Base-by-base conservation (phyloP, 1,284 basidiomycete species). In the Cutaneotrichosporon sp. region DNA sequence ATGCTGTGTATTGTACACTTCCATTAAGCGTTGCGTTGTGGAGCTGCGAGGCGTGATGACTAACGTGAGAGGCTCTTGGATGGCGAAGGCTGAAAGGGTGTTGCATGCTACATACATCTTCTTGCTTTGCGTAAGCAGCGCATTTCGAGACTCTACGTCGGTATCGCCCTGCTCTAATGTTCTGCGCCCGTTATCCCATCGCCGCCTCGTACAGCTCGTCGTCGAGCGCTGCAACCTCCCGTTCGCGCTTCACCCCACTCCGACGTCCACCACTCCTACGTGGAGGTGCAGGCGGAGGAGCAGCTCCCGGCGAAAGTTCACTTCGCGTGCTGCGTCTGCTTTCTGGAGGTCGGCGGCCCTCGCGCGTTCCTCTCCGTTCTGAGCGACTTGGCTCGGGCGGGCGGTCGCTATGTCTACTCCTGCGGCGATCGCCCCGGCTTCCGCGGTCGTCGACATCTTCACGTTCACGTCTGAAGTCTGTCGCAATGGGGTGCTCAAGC, bases 1-100 rank as follows among this genome's bases (percentile, higher is more conserved):
- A 56, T 51, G 51, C 29, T 53, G 52, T 51, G 48, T 54, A 57
- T 55, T 51, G 50, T 51, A 51, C 44, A n/a, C n/a, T n/a, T n/a
- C n/a, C n/a, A n/a, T n/a, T n/a, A n/a, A n/a, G n/a, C n/a, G n/a
- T n/a, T 31, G 29, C 29, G 9, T 31, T 31, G 29, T 31, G 29
- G n/a, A n/a, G n/a, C 14, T 31, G 29, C 29, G 29, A 9, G 14
- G 29, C 29, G 29, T 31, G 14, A 14, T 31, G 29, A 14, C 29
- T 31, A n/a, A n/a, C n/a, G n/a, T n/a, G n/a, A n/a, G n/a, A n/a
- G n/a, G n/a, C n/a, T n/a, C n/a, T n/a, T n/a, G n/a, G n/a, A n/a
- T n/a, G n/a, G n/a, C n/a, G n/a, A n/a, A n/a, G n/a, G n/a, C n/a
- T n/a, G n/a, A n/a, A n/a, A n/a, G n/a, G n/a, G n/a, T 31, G 29